Evolutionary conservation across 2,329 filamentous ascomycete genomes (phyloP), one percentile per base, ranked within the genome.

Genomic region (Apiospora malaysiana): DNA sequence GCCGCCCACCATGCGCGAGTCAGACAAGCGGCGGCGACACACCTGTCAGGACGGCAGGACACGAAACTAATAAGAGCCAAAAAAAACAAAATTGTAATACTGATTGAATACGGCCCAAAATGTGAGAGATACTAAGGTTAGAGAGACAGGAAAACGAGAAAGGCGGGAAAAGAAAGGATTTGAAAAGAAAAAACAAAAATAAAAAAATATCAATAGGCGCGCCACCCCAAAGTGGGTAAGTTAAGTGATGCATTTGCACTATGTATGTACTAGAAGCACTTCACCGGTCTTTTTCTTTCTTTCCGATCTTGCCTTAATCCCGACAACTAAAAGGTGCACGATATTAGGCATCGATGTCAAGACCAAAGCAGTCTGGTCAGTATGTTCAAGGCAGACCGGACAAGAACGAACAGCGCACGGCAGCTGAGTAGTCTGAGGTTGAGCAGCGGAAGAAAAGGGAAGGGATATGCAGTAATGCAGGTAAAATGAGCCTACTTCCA

Each of bases 341-440:
- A 37, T 67, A n/a, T 47, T 27, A 46, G 66, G 40, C 66, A 67
- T 67, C 42, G 42, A 67, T 67, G 65, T 27, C 27, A 23, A 56
- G 49, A 56, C n/a, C 25, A 16, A 4, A 14, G 14, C n/a, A 51
- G 47, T n/a, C n/a, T 51, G 10, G 47, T 25, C 47, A 25, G 32
- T 9, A 37, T n/a, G 18, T 27, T 10, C 56, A 32, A 23, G 56
- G 56, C 9, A 32, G 12, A 40, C 56, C 32, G 18, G 56, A 63
- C 32, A 14, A 63, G 32, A 40, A 37, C 51, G 14, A 21, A 25
- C 49, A 27, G 27, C 51, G 51, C 51, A 59, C 21, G 18, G 6
- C 37, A 21, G 10, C 27, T 18, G 27, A 37, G 32, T 18, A 59
- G 16, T 21, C 51, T 37, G 25, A 32, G 23, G 47, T 10, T n/a